These are phyloP conservation scores for Puccinia hordei DNA, from an alignment of 1,284 basidiomycete species.

Conservation along the genomic window DNA sequence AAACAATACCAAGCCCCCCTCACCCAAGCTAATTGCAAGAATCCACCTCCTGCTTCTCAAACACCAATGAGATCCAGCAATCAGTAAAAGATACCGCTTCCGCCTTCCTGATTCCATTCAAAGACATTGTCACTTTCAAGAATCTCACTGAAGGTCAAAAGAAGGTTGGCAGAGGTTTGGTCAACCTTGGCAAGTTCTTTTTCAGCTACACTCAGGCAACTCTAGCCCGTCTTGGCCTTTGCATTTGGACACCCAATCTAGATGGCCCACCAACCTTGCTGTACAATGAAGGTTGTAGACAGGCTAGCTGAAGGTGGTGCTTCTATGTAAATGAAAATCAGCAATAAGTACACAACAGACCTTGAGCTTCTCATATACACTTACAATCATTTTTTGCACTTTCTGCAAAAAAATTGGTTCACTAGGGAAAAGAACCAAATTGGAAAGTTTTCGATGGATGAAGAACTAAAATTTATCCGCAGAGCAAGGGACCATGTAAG, in stretches of 20 bases:
- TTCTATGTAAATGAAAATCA: constrained; percentile 34
- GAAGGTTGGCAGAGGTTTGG: constrained; percentile 8
- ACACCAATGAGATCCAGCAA: not conserved
- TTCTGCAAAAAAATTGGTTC: not conserved
- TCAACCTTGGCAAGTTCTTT: constrained; percentile 4
- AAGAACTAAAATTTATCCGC: constrained; percentile 17
- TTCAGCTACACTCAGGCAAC: not conserved
- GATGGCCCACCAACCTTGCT: not conserved
- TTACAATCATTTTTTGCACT: constrained; percentile 46
- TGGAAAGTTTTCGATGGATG: constrained; percentile 6
- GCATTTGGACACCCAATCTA: constrained; percentile 5
- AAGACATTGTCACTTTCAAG: not conserved
- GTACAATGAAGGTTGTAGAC: too few species aligned
- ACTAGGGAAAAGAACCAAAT: constrained; percentile 1
- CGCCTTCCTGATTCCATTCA: not conserved
- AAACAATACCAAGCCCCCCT: not conserved
- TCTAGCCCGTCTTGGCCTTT: constrained; percentile 8
- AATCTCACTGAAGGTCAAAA: not conserved
- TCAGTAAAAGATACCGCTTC: not conserved
- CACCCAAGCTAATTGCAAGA: not conserved
- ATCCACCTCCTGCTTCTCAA: not conserved
- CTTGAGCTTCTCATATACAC: not conserved
- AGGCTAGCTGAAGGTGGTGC: not conserved
- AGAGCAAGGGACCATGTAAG: not conserved
- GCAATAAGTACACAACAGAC: not conserved